phyloP scores from a whole-genome alignment of 2,329 filamentous ascomycete species.

The Cytospora mali region DNA sequence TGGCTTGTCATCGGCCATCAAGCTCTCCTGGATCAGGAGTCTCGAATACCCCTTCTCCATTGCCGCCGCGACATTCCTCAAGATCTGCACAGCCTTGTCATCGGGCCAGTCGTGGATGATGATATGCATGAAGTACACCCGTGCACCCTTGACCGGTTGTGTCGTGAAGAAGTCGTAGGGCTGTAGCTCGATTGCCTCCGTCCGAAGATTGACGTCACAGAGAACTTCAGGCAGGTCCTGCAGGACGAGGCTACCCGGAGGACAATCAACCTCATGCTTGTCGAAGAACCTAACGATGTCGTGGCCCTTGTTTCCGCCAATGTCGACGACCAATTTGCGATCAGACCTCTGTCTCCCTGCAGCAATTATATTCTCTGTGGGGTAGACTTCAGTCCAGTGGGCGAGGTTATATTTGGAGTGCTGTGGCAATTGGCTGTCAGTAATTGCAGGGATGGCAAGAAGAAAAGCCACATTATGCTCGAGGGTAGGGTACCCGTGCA shows the following conservation, averaged over 20 bases:
- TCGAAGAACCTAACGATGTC: constrained; percentile 40
- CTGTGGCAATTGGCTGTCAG: constrained; percentile 11
- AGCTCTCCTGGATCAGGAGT: constrained; percentile 41
- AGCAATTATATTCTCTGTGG: constrained; percentile 36
- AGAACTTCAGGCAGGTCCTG: constrained; percentile 40
- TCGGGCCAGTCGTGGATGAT: constrained; percentile 40
- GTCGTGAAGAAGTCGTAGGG: constrained; percentile 43
- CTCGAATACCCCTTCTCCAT: constrained; percentile 42
- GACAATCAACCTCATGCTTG: constrained; percentile 31
- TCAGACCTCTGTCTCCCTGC: constrained; percentile 33
- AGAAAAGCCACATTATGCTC: not conserved
- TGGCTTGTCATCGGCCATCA: constrained; percentile 37
- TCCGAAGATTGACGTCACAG: constrained; percentile 28
- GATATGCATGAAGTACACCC: constrained; percentile 32
- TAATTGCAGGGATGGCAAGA: not conserved
- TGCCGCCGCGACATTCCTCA: constrained; percentile 28
- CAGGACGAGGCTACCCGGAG: constrained; percentile 37
- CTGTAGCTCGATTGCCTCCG: constrained; percentile 34
- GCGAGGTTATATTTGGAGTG: constrained; percentile 43
- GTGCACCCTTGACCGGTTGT: constrained; percentile 45
- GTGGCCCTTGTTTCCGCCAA: constrained; percentile 43
- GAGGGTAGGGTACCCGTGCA: too few relatives aligned
- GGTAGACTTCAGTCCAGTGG: constrained; percentile 41
- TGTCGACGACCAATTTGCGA: constrained; percentile 38
- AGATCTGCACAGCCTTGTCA: not conserved